phyloP scores from a whole-genome alignment of 257 asterid species.

The Scutellaria barbata region DNA sequence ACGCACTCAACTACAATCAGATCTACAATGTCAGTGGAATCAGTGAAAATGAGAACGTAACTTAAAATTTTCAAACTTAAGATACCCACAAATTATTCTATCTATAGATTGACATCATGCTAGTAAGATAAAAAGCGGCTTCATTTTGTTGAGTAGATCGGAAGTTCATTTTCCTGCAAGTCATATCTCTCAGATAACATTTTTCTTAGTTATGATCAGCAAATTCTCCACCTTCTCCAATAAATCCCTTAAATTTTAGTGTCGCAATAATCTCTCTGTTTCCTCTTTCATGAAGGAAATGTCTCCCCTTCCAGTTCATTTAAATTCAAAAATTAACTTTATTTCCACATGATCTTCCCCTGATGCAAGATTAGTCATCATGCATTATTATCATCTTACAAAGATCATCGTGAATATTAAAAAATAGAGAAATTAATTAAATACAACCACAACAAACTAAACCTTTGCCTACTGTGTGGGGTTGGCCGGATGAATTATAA shows the following conservation, averaged over 20 bases:
- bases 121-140: constrained; percentile 20
- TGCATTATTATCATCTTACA: not conserved
- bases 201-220: constrained; percentile 20
- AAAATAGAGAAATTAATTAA: constrained; percentile 10
- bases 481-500: too few species aligned
- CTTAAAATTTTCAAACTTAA: not conserved
- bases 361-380: not conserved
- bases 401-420: constrained; percentile 9
- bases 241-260: not conserved
- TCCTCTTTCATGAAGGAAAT: constrained; percentile 6
- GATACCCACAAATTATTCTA: not conserved
- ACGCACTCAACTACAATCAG: constrained; percentile 19
- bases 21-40: constrained; percentile 24
- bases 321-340: not conserved
- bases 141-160: constrained; percentile 8
- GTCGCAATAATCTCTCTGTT: not conserved
- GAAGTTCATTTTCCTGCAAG: not conserved
- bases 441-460: not conserved
- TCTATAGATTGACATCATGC: not conserved
- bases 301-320: constrained; percentile 1
- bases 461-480: too few species aligned
- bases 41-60: not conserved
- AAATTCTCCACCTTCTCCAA: constrained; percentile 14
- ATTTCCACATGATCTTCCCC: constrained; percentile 15
- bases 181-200: constrained; percentile 8